Conservation (phyloP, 495 filamentous ascomycete species). For the Cercophora newfieldiana region DNA sequence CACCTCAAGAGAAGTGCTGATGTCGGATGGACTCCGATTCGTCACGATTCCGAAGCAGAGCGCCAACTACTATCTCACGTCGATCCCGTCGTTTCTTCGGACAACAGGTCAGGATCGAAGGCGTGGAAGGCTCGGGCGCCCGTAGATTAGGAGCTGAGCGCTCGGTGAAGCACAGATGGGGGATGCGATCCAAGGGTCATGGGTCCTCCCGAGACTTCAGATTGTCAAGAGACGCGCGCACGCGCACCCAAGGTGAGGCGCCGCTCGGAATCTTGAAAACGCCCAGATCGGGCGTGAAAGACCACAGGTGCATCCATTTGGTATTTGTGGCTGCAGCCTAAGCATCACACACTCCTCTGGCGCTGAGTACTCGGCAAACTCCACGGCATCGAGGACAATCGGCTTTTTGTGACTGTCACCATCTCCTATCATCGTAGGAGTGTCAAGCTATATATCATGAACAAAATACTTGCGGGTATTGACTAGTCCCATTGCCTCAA, state of each 20-base stretch:
- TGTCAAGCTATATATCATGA: neutral
- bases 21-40: neutral
- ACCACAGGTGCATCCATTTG: neutral
- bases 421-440: neutral
- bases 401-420: neutral
- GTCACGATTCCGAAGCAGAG: neutral
- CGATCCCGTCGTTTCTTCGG: slow-evolving; percentile 3
- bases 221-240: neutral
- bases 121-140: neutral
- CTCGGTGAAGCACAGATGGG: neutral
- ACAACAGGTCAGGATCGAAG: neutral
- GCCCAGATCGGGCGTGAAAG: neutral
- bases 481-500: slow-evolving; percentile 36
- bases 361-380: neutral
- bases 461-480: neutral
- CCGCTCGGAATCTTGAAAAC: neutral
- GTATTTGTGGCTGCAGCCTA: neutral
- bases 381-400: neutral
- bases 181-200: neutral
- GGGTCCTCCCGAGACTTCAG: neutral
- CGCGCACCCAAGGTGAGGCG: neutral
- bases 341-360: neutral
- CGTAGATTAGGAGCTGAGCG: neutral
- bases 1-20: neutral
- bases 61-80: neutral